phyloP scores from a whole-genome alignment of 176 grass and related monocot species.

The Urochloa ruziziensis region DNA sequence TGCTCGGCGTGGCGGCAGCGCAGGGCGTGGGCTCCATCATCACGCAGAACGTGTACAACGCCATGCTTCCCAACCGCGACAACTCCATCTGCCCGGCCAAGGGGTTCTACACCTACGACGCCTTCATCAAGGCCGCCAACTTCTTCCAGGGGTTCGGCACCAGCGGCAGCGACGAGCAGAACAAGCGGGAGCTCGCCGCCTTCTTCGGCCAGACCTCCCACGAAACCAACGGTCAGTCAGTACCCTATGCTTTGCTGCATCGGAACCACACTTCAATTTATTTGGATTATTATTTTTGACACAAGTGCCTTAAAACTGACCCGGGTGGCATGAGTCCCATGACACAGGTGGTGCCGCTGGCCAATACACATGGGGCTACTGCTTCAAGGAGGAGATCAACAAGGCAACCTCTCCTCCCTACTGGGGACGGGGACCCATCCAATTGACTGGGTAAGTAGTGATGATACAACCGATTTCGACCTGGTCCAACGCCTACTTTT shows the following conservation, averaged over 20 bases:
- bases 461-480: too few species aligned
- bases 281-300: too few species aligned
- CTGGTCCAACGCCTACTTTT: too few species aligned
- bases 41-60: slow-evolving; percentile 28
- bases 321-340: background rate
- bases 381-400: slow-evolving; percentile 41
- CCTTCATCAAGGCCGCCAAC: slow-evolving; percentile 43
- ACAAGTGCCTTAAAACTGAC: too few species aligned
- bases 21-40: slow-evolving; percentile 32
- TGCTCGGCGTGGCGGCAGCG: background rate
- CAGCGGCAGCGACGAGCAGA: slow-evolving; percentile 10
- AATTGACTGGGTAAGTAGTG: slow-evolving; percentile 39
- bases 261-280: too few species aligned
- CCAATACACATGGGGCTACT: slow-evolving; percentile 60
- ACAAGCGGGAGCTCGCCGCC: slow-evolving; percentile 48
- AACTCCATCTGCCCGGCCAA: slow-evolving; percentile 32
- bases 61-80: slow-evolving; percentile 42
- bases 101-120: slow-evolving; percentile 45
- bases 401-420: background rate
- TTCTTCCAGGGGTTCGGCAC: slow-evolving; percentile 41
- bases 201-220: slow-evolving; percentile 68
- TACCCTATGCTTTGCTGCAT: too few species aligned
- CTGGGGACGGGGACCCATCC: slow-evolving; percentile 56
- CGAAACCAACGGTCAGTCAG: slow-evolving; percentile 49
- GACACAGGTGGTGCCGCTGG: background rate